Evolutionary conservation across 306 rosid genomes (phyloP).

Genomic region (Ceratonia siliqua): DNA sequence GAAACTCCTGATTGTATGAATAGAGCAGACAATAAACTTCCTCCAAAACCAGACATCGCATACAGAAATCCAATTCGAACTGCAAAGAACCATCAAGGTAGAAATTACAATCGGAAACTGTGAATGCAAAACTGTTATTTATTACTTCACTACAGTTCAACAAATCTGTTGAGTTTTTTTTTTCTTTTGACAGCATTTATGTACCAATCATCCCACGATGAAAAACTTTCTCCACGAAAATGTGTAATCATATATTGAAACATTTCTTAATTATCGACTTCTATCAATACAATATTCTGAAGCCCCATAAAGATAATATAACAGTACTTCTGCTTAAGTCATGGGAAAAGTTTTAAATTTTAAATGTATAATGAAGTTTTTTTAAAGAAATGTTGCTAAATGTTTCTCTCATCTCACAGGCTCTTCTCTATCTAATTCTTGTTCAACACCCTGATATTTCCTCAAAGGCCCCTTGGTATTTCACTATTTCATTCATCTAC

Average conservation of each 20-base stretch:
- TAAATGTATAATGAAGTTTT: neutral
- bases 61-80: conserved; percentile 57
- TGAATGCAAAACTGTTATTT: neutral
- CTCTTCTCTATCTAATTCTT: neutral
- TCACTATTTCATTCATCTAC: neutral
- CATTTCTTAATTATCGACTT: neutral
- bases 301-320: neutral
- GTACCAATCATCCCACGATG: neutral
- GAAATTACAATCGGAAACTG: conserved; percentile 12
- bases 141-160: neutral
- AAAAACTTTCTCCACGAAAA: neutral
- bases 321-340: neutral
- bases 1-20: conserved; percentile 49
- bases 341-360: neutral
- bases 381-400: neutral
- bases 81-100: conserved; percentile 29
- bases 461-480: neutral
- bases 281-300: neutral
- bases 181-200: neutral
- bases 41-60: conserved; percentile 58
- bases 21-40: conserved; percentile 59
- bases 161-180: neutral
- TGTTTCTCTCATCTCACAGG: neutral
- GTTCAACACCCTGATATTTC: neutral
- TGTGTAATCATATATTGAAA: neutral